Evolutionary conservation across 2,329 filamentous ascomycete genomes (phyloP), one percentile per base, ranked within the genome.

Genomic region (Neophaeococcomyces aloes): DNA sequence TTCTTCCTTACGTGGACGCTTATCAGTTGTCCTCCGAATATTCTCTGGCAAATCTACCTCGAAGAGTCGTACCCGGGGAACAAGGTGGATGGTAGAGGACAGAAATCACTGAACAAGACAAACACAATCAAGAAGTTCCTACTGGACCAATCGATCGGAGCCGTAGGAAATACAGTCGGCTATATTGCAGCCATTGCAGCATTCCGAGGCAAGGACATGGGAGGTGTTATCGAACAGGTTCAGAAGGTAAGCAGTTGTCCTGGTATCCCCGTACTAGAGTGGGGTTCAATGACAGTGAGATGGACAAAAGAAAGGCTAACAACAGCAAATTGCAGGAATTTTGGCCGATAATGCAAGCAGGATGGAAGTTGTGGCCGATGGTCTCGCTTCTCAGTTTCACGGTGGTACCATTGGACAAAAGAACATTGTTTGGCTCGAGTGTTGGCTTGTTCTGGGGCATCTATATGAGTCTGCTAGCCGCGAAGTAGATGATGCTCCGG

Each of bases 21-120:
- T 27, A 59, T 94, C 47, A 81, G 74, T 61, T 82, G 80, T 31
- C 86, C 87, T 2, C 83, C 83, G 34, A 95, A 95, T 64, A 85
- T 86, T 58, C 59, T 85, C 55, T 94, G 86, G 87, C 87, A 94
- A 70, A 73, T 77, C 31, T 84, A 75, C 58, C 72, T 94, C 41
- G 87, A 94, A 63, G 67, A 73, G 4, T 64, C 69, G 3, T 93
- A 86, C 57, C 87, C 87, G 0, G 38, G 42, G 8, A 38, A 32
- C 14, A 34, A 45, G 38, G 33, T 36, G 45, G 25, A 52, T 48
- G 35, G 14, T 18, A 17, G 46, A 25, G 47, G 30, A 5, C 45
- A 48, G 17, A 50, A 42, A 50, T 58, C 56, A 29, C 48, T 62
- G 19, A 68, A 65, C 55, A 61, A 68, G 41, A 57, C 55, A 44